phyloP scores from a whole-genome alignment of 2,329 filamentous ascomycete species.

The Monilinia vaccinii-corymbosi region DNA sequence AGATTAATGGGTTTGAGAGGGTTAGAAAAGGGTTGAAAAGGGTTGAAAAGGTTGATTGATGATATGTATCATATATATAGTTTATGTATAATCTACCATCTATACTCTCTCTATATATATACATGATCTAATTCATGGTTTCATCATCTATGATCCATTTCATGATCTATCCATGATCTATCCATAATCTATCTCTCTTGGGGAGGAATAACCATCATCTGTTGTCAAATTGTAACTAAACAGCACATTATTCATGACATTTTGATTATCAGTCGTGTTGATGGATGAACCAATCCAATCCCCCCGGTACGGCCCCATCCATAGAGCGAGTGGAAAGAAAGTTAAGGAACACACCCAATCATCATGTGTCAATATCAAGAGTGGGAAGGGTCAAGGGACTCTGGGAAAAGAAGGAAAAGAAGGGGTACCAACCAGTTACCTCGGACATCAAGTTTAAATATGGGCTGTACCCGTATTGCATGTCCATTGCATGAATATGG shows the following conservation, averaged over 20 bases:
- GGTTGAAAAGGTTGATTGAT: background rate
- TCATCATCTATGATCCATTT: no score
- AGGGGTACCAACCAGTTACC: no score
- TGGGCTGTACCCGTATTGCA: background rate
- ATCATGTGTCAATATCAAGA: no score
- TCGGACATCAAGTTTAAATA: background rate
- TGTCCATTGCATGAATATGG: background rate
- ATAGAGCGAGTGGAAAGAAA: background rate
- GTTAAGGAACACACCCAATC: no score
- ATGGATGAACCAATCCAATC: conserved; percentile 1
- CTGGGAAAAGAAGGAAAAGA: background rate
- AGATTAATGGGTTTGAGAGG: background rate
- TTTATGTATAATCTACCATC: no score
- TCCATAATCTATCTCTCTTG: conserved; percentile 1
- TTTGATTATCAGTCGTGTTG: conserved; percentile 10
- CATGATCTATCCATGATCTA: no score
- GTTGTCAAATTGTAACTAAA: conserved; percentile 11
- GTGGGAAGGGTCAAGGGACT: no score
- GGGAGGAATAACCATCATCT: conserved; percentile 5
- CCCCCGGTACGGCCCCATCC: background rate
- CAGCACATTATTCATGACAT: no score
- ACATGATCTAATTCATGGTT: no score
- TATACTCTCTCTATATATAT: no score
- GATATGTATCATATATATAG: no score
- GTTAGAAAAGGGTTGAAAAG: no score